A percentile compares a stretch with the other conserved stretches of the same genome.
Evolutionary conservation across 129 eudicot species (phyloP).

Genomic region (Kitagawia praeruptora): DNA sequence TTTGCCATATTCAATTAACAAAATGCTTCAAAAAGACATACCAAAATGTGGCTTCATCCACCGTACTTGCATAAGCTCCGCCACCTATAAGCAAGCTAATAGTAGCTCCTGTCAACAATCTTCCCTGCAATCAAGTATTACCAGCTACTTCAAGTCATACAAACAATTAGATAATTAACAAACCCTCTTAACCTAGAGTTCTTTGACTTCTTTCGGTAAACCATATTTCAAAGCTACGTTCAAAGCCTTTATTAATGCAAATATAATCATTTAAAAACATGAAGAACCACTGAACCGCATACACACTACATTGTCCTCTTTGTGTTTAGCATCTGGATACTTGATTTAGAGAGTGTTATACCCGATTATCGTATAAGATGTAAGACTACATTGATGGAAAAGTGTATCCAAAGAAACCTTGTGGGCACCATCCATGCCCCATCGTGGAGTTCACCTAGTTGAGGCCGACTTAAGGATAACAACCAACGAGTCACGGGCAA

Average conservation of each 20-base stretch:
- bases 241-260: neutral
- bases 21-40: conserved; percentile 15
- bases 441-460: neutral
- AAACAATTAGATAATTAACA: neutral
- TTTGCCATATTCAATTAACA: neutral
- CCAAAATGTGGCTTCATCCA: conserved; percentile 99
- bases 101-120: conserved; percentile 69
- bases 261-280: neutral
- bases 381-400: neutral
- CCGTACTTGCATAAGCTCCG: conserved; percentile 99
- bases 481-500: neutral
- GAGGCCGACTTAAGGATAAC: neutral
- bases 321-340: neutral
- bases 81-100: conserved; percentile 79
- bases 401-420: neutral
- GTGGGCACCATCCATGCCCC: neutral
- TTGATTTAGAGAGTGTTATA: neutral
- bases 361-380: neutral
- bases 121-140: conserved; percentile 45
- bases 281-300: neutral
- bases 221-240: neutral
- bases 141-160: conserved; percentile 12
- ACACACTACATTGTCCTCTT: neutral
- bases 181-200: neutral
- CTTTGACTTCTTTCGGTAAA: neutral